These are phyloP conservation scores for Fabrea salina DNA, from an alignment of 169 alveolate species.

Conservation along the genomic window DNA sequence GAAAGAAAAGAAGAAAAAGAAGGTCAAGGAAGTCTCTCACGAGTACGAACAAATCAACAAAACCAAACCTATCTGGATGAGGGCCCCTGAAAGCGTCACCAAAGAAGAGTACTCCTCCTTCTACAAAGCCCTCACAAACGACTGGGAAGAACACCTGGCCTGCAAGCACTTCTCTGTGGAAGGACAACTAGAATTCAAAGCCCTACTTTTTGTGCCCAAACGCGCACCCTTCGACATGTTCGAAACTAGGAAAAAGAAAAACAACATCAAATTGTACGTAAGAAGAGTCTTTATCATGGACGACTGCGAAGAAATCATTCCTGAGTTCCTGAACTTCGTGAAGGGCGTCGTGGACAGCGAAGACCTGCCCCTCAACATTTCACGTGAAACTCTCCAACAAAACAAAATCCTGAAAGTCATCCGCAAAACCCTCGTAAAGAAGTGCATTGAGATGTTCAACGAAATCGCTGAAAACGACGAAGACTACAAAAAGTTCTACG, in stretches of 20 bases:
- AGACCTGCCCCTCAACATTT: constrained; percentile 98
- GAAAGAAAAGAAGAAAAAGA: constrained; percentile 88
- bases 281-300: constrained; percentile 99
- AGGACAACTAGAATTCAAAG: constrained; percentile 99
- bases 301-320: constrained; percentile 99
- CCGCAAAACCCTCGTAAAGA: constrained; percentile 97
- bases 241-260: constrained; percentile 98
- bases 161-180: constrained; percentile 98
- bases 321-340: constrained; percentile 98
- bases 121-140: constrained; percentile 98
- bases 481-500: constrained; percentile 99
- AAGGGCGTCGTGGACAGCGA: constrained; percentile 99
- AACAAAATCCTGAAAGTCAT: constrained; percentile 98
- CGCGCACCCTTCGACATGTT: constrained; percentile 99
- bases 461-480: constrained; percentile 98
- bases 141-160: constrained; percentile 99
- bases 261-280: constrained; percentile 98
- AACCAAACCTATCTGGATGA: constrained; percentile 99
- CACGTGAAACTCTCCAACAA: constrained; percentile 98
- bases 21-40: constrained; percentile 95
- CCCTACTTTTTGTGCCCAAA: constrained; percentile 98
- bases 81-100: constrained; percentile 97
- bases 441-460: constrained; percentile 97
- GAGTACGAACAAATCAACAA: constrained; percentile 98
- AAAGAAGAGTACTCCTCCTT: constrained; percentile 98